Percentiles rank a stretch among this genome's conserved stretches.
Conservation (phyloP, 2,329 filamentous ascomycete genomes). For the Onygenales sp. region DNA sequence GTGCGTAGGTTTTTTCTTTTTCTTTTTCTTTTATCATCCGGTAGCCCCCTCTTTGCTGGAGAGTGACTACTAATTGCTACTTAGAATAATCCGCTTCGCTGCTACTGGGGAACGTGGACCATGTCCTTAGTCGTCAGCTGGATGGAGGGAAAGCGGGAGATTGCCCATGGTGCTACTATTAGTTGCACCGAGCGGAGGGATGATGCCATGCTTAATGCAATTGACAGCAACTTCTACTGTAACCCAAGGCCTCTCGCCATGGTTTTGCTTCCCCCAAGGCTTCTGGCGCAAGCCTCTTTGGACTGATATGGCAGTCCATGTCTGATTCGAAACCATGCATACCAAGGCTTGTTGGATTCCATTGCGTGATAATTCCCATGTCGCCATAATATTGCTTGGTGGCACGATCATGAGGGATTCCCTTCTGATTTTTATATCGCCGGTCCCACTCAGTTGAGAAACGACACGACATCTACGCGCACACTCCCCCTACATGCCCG, state of each 20-base stretch:
- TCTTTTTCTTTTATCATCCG: too few relatives aligned
- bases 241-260: not conserved
- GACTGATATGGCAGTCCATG: not conserved
- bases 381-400: not conserved
- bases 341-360: not conserved
- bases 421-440: too few relatives aligned
- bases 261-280: not conserved
- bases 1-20: too few relatives aligned
- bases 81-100: too few relatives aligned
- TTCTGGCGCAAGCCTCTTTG: not conserved
- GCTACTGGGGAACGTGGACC: too few relatives aligned
- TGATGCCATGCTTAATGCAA: not conserved
- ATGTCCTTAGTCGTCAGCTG: too few relatives aligned
- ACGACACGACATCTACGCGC: not conserved
- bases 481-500: too few relatives aligned
- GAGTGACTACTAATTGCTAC: too few relatives aligned
- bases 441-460: not conserved
- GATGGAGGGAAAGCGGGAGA: too few relatives aligned
- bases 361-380: not conserved
- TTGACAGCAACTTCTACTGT: not conserved
- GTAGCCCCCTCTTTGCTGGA: too few relatives aligned
- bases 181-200: too few relatives aligned
- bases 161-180: too few relatives aligned
- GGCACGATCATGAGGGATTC: not conserved
- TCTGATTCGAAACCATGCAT: not conserved